These are phyloP conservation scores for Boeremia exigua DNA, from an alignment of 2,329 filamentous ascomycete genomes.

Conservation along the genomic window DNA sequence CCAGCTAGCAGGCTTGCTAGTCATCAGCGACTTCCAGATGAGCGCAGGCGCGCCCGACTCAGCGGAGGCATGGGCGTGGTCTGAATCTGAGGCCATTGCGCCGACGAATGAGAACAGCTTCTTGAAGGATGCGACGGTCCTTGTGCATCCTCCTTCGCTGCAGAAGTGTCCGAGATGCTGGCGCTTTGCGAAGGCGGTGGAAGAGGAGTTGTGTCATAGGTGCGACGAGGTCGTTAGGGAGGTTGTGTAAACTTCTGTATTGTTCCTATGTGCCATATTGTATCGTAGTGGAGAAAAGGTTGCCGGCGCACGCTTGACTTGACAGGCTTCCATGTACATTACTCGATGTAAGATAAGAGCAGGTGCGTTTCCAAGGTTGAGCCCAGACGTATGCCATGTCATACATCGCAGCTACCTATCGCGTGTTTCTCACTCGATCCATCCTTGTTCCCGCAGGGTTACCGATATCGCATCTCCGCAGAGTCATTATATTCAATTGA, in stretches of 20 bases:
- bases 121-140: conserved; percentile 30
- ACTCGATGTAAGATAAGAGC: too few species aligned
- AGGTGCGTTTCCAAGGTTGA: too few species aligned
- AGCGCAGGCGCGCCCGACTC: neutral
- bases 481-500: too few species aligned
- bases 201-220: conserved; percentile 72
- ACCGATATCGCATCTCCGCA: too few species aligned
- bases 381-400: too few species aligned
- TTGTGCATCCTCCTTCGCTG: conserved; percentile 53
- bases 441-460: too few species aligned
- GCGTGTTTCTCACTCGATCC: too few species aligned
- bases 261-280: neutral
- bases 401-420: too few species aligned
- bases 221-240: conserved; percentile 70
- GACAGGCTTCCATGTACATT: too few species aligned
- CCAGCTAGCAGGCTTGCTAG: conserved; percentile 51
- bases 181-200: conserved; percentile 75
- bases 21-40: conserved; percentile 49
- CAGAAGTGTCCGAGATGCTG: conserved; percentile 89
- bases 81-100: conserved; percentile 40
- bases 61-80: conserved; percentile 15
- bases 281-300: neutral
- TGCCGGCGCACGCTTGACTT: neutral
- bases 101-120: conserved; percentile 21
- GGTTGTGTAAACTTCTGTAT: neutral